Percentiles rank a stretch among this genome's conserved stretches.
These are phyloP conservation scores for Plicaturopsis crispa DNA, from an alignment of 768 basidiomycete genomes.

Conservation along the genomic window DNA sequence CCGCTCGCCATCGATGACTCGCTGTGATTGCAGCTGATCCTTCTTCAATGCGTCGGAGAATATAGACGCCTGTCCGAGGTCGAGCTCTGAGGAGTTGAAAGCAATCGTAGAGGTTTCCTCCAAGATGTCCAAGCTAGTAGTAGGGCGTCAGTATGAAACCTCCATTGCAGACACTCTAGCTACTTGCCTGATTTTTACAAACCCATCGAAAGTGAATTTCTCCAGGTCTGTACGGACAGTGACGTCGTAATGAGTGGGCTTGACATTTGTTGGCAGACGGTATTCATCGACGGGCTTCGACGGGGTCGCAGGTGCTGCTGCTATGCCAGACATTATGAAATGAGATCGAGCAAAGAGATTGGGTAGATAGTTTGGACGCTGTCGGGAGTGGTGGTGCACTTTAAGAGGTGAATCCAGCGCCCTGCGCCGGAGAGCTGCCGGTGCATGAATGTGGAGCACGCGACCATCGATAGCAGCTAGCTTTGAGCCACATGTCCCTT, in stretches of 20 bases:
- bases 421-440: too few relatives aligned
- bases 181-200: slow-evolving; percentile 61
- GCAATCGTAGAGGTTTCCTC: slow-evolving; percentile 52
- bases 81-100: slow-evolving; percentile 58
- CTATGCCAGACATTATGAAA: too few relatives aligned
- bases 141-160: slow-evolving; percentile 3
- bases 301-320: background rate
- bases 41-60: slow-evolving; percentile 45
- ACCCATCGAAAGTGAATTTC: slow-evolving; percentile 67
- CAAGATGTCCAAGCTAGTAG: slow-evolving; percentile 53
- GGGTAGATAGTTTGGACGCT: too few relatives aligned
- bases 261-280: slow-evolving; percentile 61
- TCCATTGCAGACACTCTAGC: background rate
- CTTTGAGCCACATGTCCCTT: too few relatives aligned
- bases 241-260: slow-evolving; percentile 72
- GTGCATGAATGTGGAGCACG: too few relatives aligned
- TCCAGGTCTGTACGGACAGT: slow-evolving; percentile 78
- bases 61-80: slow-evolving; percentile 49
- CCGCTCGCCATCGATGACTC: slow-evolving; percentile 51
- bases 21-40: slow-evolving; percentile 35
- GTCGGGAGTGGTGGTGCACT: too few relatives aligned
- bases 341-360: too few relatives aligned
- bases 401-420: too few relatives aligned
- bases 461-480: too few relatives aligned
- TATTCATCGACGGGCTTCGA: slow-evolving; percentile 9